Evolutionary conservation across 2,329 filamentous ascomycete species (phyloP).

Genomic region (Geoglossum cookeanum): DNA sequence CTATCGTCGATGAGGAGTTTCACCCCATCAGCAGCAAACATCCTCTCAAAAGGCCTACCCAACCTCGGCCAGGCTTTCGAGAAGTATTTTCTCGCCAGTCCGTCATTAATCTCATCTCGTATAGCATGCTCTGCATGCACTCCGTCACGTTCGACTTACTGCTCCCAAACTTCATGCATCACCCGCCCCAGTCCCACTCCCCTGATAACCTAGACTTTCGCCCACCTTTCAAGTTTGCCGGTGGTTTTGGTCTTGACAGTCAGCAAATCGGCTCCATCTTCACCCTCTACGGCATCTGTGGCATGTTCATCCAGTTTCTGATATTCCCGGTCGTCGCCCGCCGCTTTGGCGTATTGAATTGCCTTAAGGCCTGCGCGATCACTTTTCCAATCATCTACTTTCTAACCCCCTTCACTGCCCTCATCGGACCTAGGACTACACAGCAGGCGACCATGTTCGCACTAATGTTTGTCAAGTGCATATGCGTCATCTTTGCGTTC

Average conservation of each 20-base stretch:
- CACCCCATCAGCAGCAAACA: not conserved
- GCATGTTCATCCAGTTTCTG: slow-evolving; percentile 69
- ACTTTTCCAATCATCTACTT: slow-evolving; percentile 60
- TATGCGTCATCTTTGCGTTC: slow-evolving; percentile 66
- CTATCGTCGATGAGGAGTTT: slow-evolving; percentile 5
- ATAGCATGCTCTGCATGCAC: slow-evolving; percentile 67
- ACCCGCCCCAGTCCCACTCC: slow-evolving; percentile 33
- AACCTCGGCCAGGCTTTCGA: slow-evolving; percentile 24
- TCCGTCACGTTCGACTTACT: slow-evolving; percentile 73
- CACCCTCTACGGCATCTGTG: slow-evolving; percentile 60
- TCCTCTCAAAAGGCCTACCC: slow-evolving; percentile 4
- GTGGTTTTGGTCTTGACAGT: slow-evolving; percentile 59
- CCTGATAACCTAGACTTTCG: slow-evolving; percentile 33
- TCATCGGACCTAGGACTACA: slow-evolving; percentile 29
- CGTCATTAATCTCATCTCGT: slow-evolving; percentile 53
- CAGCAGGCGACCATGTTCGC: slow-evolving; percentile 43
- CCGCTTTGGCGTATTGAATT: slow-evolving; percentile 53
- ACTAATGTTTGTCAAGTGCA: slow-evolving; percentile 55
- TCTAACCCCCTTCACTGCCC: slow-evolving; percentile 60
- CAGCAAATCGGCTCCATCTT: slow-evolving; percentile 70
- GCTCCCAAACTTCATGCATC: slow-evolving; percentile 75
- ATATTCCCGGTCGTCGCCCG: slow-evolving; percentile 61
- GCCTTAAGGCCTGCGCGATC: slow-evolving; percentile 47
- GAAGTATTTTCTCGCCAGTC: slow-evolving; percentile 62
- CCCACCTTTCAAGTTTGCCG: slow-evolving; percentile 63